Conservation (phyloP, 768 basidiomycete genomes). For the Lentinula boryana region DNA sequence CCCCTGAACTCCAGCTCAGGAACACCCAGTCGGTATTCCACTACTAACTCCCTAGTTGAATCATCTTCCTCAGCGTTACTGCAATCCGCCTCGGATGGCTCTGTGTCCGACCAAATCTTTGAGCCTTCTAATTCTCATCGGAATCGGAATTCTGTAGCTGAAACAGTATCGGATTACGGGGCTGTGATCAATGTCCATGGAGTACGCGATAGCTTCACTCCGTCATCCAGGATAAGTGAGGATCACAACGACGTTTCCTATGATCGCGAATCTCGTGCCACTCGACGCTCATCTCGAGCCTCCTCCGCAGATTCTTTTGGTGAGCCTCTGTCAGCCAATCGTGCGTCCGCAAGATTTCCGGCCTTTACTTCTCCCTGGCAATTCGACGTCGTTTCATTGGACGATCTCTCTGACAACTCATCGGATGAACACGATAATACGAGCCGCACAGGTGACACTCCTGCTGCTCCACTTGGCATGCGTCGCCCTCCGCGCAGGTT, state of each 20-base stretch:
- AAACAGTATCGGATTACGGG: background rate
- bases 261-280: slow-evolving; percentile 8
- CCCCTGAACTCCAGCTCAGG: background rate
- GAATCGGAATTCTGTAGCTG: slow-evolving; percentile 1
- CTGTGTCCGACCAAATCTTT: background rate
- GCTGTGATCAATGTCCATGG: background rate
- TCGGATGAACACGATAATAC: slow-evolving; percentile 37
- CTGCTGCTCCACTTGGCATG: slow-evolving; percentile 14
- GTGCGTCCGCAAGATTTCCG: slow-evolving; percentile 30
- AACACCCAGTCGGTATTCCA: background rate
- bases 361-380: slow-evolving; percentile 43
- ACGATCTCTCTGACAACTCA: slow-evolving; percentile 76
- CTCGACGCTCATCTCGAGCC: slow-evolving; percentile 29
- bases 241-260: background rate
- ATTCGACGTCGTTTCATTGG: slow-evolving; percentile 71
- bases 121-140: slow-evolving; percentile 2
- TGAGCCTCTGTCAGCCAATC: slow-evolving; percentile 24
- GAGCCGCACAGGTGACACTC: slow-evolving; percentile 19
- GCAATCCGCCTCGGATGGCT: background rate
- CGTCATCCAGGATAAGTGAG: background rate
- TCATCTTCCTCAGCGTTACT: background rate
- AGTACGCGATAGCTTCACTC: background rate
- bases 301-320: slow-evolving; percentile 51
- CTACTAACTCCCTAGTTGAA: background rate
- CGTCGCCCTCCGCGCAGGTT: slow-evolving; percentile 20